Percentiles rank a stretch among this genome's conserved stretches.
These are phyloP conservation scores for Roridomyces roridus DNA, from an alignment of 768 basidiomycete species.

Conservation along the genomic window DNA sequence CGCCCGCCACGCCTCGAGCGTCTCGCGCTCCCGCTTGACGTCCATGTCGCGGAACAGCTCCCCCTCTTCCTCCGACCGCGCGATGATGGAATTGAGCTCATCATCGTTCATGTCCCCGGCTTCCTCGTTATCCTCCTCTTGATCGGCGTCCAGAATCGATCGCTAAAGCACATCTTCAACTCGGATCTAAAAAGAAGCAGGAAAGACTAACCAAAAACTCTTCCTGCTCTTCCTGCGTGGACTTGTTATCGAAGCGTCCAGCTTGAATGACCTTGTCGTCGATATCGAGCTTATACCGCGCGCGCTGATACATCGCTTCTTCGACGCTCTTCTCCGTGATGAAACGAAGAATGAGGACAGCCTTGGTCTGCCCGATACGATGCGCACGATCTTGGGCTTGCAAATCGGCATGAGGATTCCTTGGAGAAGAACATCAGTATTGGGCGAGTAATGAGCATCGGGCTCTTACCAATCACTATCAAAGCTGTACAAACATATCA, in stretches of 20 bases:
- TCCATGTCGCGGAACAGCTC: constrained; percentile 86
- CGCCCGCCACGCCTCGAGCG: constrained; percentile 69
- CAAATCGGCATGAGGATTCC: constrained; percentile 99
- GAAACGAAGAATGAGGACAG: constrained; percentile 94
- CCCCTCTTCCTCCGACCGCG: constrained; percentile 82
- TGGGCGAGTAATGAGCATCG: neutral
- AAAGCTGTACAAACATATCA: constrained; percentile 52
- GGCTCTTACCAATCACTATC: constrained; percentile 71
- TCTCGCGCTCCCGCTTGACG: constrained; percentile 73
- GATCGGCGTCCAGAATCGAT: constrained; percentile 88
- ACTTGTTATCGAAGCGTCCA: constrained; percentile 98
- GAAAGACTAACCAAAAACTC: constrained; percentile 76
- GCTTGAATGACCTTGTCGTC: constrained; percentile 99
- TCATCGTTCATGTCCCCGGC: constrained; percentile 93
- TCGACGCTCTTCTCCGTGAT: constrained; percentile 99
- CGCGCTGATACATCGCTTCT: constrained; percentile 96
- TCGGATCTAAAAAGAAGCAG: constrained; percentile 9
- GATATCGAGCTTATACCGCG: constrained; percentile 95
- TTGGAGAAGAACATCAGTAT: constrained; percentile 33
- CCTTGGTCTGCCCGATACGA: constrained; percentile 99
- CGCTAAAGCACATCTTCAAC: constrained; percentile 53
- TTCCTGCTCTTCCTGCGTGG: constrained; percentile 97
- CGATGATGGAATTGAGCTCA: constrained; percentile 92
- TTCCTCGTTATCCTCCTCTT: constrained; percentile 90
- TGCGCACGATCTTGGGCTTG: constrained; percentile 99